phyloP scores from a whole-genome alignment of 202 grass and related monocot genomes.

The Zoysia matrella region DNA sequence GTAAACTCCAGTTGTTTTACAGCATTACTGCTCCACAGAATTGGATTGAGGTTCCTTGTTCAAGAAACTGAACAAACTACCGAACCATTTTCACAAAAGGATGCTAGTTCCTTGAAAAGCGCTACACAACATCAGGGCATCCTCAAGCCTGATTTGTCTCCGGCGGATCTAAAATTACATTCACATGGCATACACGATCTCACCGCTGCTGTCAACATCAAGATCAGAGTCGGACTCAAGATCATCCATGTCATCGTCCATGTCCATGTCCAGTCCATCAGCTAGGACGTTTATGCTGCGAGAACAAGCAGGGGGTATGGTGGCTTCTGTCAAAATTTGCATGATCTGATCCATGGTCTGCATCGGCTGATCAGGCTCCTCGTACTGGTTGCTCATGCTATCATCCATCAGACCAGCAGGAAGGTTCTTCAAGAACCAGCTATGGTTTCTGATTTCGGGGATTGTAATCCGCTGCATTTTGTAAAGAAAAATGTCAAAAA shows the following conservation, averaged over 20 bases:
- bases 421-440: slow-evolving; percentile 84
- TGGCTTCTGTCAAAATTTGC: slow-evolving; percentile 78
- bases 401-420: slow-evolving; percentile 74
- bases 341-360: slow-evolving; percentile 85
- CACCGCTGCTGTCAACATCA: slow-evolving; percentile 76
- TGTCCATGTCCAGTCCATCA: slow-evolving; percentile 63
- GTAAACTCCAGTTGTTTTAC: too few species aligned
- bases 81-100: too few species aligned
- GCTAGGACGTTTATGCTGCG: slow-evolving; percentile 59
- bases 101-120: too few species aligned
- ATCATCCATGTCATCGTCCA: slow-evolving; percentile 78
- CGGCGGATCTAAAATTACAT: slow-evolving; percentile 11
- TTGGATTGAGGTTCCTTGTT: too few species aligned
- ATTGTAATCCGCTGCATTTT: slow-evolving; percentile 73
- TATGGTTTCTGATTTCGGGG: slow-evolving; percentile 64
- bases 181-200: slow-evolving; percentile 80
- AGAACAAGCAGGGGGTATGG: slow-evolving; percentile 68
- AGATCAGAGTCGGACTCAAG: slow-evolving; percentile 67
- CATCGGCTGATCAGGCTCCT: slow-evolving; percentile 82
- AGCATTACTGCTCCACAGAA: too few species aligned
- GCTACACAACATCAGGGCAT: not conserved
- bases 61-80: too few species aligned
- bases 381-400: slow-evolving; percentile 66
- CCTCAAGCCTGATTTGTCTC: slow-evolving; percentile 10
- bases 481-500: slow-evolving; percentile 17